Percentiles rank a stretch among this genome's conserved stretches.
Conservation (phyloP, 768 basidiomycete species). For the Amanita polypyramis region DNA sequence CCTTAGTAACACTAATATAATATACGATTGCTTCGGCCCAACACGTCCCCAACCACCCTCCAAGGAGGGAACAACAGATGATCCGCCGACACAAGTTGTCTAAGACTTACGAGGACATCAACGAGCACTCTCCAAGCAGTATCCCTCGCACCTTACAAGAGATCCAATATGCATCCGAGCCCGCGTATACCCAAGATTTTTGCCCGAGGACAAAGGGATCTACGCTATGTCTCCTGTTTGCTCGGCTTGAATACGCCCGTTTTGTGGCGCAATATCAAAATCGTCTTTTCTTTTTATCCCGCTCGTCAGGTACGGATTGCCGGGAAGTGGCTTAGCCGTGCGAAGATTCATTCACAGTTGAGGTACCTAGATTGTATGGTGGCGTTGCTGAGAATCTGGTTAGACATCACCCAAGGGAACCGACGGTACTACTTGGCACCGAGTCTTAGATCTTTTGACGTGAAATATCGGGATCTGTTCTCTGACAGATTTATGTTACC, state of each 20-base stretch:
- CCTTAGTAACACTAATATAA: no score
- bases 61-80: no score
- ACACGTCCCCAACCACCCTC: no score
- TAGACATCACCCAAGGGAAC: background rate
- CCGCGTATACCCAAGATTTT: background rate
- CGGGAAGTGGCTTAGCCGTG: background rate
- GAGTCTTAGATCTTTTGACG: background rate
- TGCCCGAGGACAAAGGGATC: background rate
- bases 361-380: background rate
- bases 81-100: no score
- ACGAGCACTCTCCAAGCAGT: no score
- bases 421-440: no score
- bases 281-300: background rate
- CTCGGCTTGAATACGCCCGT: background rate
- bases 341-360: background rate
- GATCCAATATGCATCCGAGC: background rate
- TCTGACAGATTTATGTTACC: background rate
- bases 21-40: no score
- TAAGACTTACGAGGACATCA: no score
- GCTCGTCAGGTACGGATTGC: background rate
- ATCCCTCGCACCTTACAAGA: background rate
- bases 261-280: background rate
- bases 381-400: background rate
- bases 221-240: background rate
- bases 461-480: background rate